Evolutionary conservation across 106 monocot genomes (phyloP), one percentile per base, ranked within the genome.

Genomic region (Dendrobium chrysotoxum): DNA sequence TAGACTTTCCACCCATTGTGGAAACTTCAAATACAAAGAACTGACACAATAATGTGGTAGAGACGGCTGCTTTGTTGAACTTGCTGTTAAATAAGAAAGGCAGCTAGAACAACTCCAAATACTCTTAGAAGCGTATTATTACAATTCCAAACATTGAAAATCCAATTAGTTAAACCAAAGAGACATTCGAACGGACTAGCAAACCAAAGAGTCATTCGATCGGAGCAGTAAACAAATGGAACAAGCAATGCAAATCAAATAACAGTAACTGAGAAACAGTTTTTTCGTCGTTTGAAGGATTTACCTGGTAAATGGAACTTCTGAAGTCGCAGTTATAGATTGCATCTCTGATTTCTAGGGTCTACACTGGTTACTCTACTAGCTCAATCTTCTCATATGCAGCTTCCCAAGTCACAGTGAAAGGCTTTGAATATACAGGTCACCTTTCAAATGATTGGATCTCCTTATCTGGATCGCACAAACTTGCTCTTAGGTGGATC

Each of bases 301-400:
- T 79, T 45, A 79, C 79, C 68, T 26, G 28, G 21, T 6, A 44
- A 44, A 5, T 16, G 28, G 28, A 40, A 70, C 40, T 16, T 67
- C 18, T 16, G 68, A 70, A 70, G 68, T 42, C 1, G 67, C 12
- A 1, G 47, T 42, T 12, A 64, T 23, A 44, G 67, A 68, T 16
- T 45, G 67, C 79, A 79, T 79, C 79, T 73, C 7, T 25, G 42
- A 15, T 45, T 45, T 61, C 53, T 54, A 25, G 55, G 40, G 68
- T 68, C 11, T 41, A 39, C 40, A 40, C 2, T 20, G 16, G 20
- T 73, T 20, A 21, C 40, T 18, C 40, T 28, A n/a, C 40, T 73
- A 40, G 40, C 73, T 73, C 73, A 73, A 40, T 73, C 40, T 17
- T 70, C 26, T 21, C 40, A 3, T 16, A 55, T 55, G 20, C 55